A percentile compares a stretch with the other conserved stretches of the same genome.
phyloP scores from a whole-genome alignment of 176 grass and related monocot genomes.

The Alloteropsis semialata region DNA sequence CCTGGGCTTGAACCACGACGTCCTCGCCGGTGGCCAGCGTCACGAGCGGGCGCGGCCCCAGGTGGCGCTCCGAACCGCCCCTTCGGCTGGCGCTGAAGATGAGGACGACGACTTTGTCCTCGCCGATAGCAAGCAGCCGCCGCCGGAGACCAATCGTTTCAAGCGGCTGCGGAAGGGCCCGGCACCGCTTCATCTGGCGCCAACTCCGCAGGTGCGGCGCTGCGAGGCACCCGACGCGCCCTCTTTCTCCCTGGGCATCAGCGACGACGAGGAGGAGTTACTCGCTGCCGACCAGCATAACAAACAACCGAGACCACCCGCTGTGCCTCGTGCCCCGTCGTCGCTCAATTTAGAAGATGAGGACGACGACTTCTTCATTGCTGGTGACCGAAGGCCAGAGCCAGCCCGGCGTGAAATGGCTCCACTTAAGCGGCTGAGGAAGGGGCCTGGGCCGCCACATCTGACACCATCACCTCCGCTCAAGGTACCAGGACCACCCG shows the following conservation, averaged over 20 bases:
- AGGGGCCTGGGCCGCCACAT: slow-evolving; percentile 25
- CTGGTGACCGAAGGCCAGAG: neutral
- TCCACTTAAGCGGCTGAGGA: slow-evolving; percentile 55
- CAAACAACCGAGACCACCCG: neutral
- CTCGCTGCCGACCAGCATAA: neutral
- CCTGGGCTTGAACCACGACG: neutral
- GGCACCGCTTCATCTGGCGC: neutral
- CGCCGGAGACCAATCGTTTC: slow-evolving; percentile 13
- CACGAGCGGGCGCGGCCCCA: neutral
- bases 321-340: too few relatives aligned
- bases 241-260: slow-evolving; percentile 11
- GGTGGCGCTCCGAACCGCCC: neutral
- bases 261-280: slow-evolving; percentile 23
- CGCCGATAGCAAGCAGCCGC: neutral
- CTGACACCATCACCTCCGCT: slow-evolving; percentile 5
- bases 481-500: neutral
- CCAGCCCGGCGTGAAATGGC: neutral
- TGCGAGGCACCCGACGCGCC: slow-evolving; percentile 12
- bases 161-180: slow-evolving; percentile 61
- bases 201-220: neutral
- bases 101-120: slow-evolving; percentile 12
- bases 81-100: slow-evolving; percentile 10
- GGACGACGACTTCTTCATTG: slow-evolving; percentile 14
- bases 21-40: neutral
- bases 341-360: slow-evolving; percentile 20